These are phyloP conservation scores for Aspergillus caelatus DNA, from an alignment of 2,329 filamentous ascomycete species.

Conservation along the genomic window DNA sequence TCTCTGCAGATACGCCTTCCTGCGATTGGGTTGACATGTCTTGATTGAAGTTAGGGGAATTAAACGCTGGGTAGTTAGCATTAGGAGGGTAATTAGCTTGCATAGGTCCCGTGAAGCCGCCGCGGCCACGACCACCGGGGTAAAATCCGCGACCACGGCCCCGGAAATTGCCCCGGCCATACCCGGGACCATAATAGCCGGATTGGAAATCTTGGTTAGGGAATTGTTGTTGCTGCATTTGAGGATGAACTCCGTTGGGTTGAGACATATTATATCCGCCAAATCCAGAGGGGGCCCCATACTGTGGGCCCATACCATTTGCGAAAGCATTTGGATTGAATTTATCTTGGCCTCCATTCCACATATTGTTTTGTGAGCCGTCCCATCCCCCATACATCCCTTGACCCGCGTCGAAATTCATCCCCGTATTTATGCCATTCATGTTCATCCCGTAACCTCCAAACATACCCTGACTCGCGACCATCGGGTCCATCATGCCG, in stretches of 20 bases:
- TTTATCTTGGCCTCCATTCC: conserved; percentile 86
- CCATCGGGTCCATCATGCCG: conserved; percentile 75
- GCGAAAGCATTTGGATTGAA: conserved; percentile 79
- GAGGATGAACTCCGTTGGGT: conserved; percentile 80
- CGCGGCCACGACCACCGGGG: conserved; percentile 45
- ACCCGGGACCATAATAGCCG: conserved; percentile 76
- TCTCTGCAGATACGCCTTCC: conserved; percentile 20
- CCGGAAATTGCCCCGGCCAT: conserved; percentile 61
- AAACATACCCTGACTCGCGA: conserved; percentile 53
- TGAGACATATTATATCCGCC: conserved; percentile 71
- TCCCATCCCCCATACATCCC: conserved; percentile 79
- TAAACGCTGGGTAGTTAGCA: conserved; percentile 37
- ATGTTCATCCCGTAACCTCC: conserved; percentile 69
- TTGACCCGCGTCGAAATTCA: conserved; percentile 57
- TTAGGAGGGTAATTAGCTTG: conserved; percentile 38
- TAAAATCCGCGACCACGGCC: conserved; percentile 66
- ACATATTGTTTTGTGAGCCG: conserved; percentile 71
- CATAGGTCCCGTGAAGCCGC: conserved; percentile 42
- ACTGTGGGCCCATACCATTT: conserved; percentile 79
- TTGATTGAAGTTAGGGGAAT: conserved; percentile 32
- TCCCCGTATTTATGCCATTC: conserved; percentile 82
- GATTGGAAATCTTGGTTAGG: conserved; percentile 68
- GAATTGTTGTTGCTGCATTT: conserved; percentile 56
- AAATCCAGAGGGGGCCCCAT: conserved; percentile 76
- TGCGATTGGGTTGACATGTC: conserved; percentile 18